Conservation (phyloP, 352 stramenopile genomes). For the Globisporangium mamillatum region DNA sequence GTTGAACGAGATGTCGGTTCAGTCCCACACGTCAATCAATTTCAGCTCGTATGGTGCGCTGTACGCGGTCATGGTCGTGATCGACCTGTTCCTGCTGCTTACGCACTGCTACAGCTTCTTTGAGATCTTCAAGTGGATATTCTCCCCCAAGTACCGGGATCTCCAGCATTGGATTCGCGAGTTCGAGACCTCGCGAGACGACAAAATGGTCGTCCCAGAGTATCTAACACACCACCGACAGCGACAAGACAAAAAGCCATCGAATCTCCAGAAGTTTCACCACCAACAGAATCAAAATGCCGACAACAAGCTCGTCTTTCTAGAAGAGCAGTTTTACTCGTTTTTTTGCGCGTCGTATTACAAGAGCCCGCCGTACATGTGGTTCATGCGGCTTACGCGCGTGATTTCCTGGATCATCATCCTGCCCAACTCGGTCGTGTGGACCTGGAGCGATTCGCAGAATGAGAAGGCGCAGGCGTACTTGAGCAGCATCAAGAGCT, state of each 20-base stretch:
- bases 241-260: neutral
- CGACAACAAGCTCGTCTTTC: conserved; percentile 2
- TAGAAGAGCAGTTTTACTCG: conserved; percentile 28
- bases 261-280: neutral
- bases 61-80: conserved; percentile 24
- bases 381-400: conserved; percentile 23
- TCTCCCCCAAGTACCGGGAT: conserved; percentile 20
- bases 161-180: conserved; percentile 25
- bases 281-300: neutral
- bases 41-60: conserved; percentile 21
- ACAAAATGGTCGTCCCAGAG: conserved; percentile 7
- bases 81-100: conserved; percentile 20
- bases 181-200: conserved; percentile 17
- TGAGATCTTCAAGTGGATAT: conserved; percentile 27
- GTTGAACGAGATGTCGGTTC: conserved; percentile 2
- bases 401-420: conserved; percentile 56
- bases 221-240: neutral
- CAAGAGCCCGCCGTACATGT: conserved; percentile 17
- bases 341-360: conserved; percentile 33
- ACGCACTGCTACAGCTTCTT: conserved; percentile 24
- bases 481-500: conserved; percentile 35
- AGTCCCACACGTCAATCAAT: conserved; percentile 13
- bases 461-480: conserved; percentile 34
- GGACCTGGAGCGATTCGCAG: conserved; percentile 30
- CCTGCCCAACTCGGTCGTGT: conserved; percentile 50